phyloP scores from a whole-genome alignment of 2,329 filamentous ascomycete species.

The Fusarium mangiferae region DNA sequence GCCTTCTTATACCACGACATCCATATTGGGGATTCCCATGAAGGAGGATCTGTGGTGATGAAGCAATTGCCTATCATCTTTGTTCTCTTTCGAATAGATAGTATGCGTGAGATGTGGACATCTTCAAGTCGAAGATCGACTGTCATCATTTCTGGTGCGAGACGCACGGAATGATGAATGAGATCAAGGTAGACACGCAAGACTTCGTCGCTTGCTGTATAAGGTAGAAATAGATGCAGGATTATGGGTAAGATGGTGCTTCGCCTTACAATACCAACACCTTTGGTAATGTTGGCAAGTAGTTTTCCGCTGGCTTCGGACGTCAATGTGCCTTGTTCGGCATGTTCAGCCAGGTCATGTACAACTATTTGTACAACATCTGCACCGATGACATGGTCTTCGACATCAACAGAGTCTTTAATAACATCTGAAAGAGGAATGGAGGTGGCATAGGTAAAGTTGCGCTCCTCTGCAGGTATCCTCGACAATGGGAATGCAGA shows the following conservation, averaged over 20 bases:
- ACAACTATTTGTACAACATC: constrained; percentile 74
- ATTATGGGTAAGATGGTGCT: constrained; percentile 70
- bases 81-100: constrained; percentile 62
- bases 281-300: constrained; percentile 64
- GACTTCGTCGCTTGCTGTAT: constrained; percentile 35
- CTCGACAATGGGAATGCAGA: constrained; percentile 73
- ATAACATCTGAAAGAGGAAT: constrained; percentile 68
- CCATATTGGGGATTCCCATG: constrained; percentile 69
- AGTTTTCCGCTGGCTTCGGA: constrained; percentile 44
- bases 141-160: constrained; percentile 71
- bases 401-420: constrained; percentile 65
- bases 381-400: constrained; percentile 72
- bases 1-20: constrained; percentile 68
- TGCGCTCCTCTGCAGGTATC: constrained; percentile 67
- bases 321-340: constrained; percentile 27
- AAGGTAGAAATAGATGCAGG: constrained; percentile 58
- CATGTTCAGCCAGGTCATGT: constrained; percentile 29
- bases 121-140: constrained; percentile 69
- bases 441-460: constrained; percentile 74
- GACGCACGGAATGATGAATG: constrained; percentile 67
- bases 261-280: constrained; percentile 69
- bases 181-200: constrained; percentile 62
- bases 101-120: constrained; percentile 59
- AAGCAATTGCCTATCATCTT: constrained; percentile 71
- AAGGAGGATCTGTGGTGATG: constrained; percentile 51